Evolutionary conservation across 2,329 filamentous ascomycete genomes (phyloP).

Genomic region (Dothideomycetes sp.): DNA sequence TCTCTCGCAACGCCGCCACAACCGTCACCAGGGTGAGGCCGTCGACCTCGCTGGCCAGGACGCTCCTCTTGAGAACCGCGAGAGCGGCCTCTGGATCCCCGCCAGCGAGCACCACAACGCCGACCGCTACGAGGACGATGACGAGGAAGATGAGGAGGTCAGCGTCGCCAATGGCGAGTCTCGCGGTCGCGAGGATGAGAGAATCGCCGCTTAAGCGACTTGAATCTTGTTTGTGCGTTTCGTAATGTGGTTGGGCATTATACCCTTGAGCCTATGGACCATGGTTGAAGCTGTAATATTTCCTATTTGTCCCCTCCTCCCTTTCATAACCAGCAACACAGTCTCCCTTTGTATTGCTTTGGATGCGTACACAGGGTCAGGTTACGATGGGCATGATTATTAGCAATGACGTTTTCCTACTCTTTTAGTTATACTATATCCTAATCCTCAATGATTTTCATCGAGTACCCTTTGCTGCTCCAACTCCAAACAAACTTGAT

Average conservation of each 20-base stretch:
- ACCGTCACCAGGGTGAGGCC: slow-evolving; percentile 53
- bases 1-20: slow-evolving; percentile 73
- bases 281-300: slow-evolving; percentile 10
- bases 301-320: slow-evolving; percentile 6
- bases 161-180: slow-evolving; percentile 32
- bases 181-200: slow-evolving; percentile 37
- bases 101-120: slow-evolving; percentile 56
- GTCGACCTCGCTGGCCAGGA: slow-evolving; percentile 80
- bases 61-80: slow-evolving; percentile 59
- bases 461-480: too few relatives aligned
- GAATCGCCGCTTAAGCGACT: slow-evolving; percentile 7
- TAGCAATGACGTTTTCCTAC: neutral
- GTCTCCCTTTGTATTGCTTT: slow-evolving; percentile 3
- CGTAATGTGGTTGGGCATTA: slow-evolving; percentile 11
- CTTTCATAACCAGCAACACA: slow-evolving; percentile 1
- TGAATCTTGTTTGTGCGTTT: slow-evolving; percentile 5
- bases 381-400: slow-evolving; percentile 4
- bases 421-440: too few relatives aligned
- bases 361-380: neutral
- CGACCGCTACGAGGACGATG: slow-evolving; percentile 54
- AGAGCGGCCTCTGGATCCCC: slow-evolving; percentile 72
- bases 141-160: slow-evolving; percentile 54
- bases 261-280: slow-evolving; percentile 8
- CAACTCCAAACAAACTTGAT: too few relatives aligned
- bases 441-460: too few relatives aligned